Conservation (phyloP, 768 basidiomycete genomes). For the Naganishia kalamii region DNA sequence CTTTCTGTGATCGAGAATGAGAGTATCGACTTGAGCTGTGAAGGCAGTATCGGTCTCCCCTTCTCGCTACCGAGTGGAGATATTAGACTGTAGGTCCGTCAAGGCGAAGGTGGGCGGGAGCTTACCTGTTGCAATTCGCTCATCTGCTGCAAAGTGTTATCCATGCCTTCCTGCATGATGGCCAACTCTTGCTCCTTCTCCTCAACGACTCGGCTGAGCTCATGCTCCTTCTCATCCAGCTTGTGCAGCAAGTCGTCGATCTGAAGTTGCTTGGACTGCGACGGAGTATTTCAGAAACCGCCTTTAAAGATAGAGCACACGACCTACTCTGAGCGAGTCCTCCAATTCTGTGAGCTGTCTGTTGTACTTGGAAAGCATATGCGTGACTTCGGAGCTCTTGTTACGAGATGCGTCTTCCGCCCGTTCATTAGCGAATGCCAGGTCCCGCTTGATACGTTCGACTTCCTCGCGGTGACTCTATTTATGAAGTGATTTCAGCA, state of each 20-base stretch:
- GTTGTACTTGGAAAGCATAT: conserved; percentile 85
- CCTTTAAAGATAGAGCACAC: neutral
- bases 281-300: neutral
- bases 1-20: conserved; percentile 94
- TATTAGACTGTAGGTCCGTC: conserved; percentile 5
- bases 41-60: conserved; percentile 80
- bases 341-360: conserved; percentile 93
- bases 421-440: conserved; percentile 93
- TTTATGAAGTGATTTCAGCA: neutral
- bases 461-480: conserved; percentile 86
- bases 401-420: conserved; percentile 85
- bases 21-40: conserved; percentile 91
- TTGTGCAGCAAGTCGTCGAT: conserved; percentile 86
- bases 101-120: too few species aligned
- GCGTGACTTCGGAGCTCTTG: conserved; percentile 87
- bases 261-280: conserved; percentile 85
- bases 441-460: conserved; percentile 82
- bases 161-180: conserved; percentile 93
- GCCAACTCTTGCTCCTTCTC: conserved; percentile 97
- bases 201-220: conserved; percentile 74
- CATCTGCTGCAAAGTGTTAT: conserved; percentile 78
- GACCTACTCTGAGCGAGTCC: conserved; percentile 72
- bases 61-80: conserved; percentile 57
- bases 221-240: conserved; percentile 65
- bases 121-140: conserved; percentile 76